Base-by-base conservation (phyloP, 148 eudicot genomes). In the Chenopodium album region DNA sequence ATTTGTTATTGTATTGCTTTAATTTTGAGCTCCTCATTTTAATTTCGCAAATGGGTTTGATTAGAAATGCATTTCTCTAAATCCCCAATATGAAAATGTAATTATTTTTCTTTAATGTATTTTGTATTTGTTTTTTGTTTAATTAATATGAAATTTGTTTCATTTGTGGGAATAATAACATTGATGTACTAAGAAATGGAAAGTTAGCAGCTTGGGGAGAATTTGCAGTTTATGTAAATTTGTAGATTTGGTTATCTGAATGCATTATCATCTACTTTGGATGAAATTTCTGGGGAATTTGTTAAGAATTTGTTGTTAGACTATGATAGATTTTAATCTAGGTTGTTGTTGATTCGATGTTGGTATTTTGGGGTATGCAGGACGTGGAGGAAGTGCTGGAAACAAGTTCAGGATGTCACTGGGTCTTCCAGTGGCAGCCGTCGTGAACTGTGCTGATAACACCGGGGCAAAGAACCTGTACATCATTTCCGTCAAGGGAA, bases 381-480 rank as follows among this genome's bases (percentile, higher is more conserved):
- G 97, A 26, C 89, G 97, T 13, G 97, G 94, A 84, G 97, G 97
- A 14, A 85, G 90, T 17, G 97, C 97, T 74, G 97, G 97, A 5
- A 93, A 93, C 89, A 91, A 91, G 89, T 91, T 91, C 85, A 84
- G 94, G 79, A 93, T 91, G 97, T 90, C 97, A 22, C 90, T 93
- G 81, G 97, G 97, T 86, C 78, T 93, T 20, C 97, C 94, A 66
- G 94, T 91, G 92, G 94, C 93, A 76, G 97, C 94, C 60, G 84
- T 86, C 28, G 91, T 91, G 81, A 93, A 93, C 84, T 93, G 94
- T 67, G 94, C 94, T 7, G 97, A 92, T 66, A 92, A 90, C 82
- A 90, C 95, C 1, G 95, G 92, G 1, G 93, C 95, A 1, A 89
- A 90, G 87, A 92, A 92, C 80, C 84, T 90, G 44, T 90, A 92